Percentiles rank a stretch among this genome's conserved stretches.
Evolutionary conservation across 106 monocot species (phyloP).

Genomic region (Chionographis japonica): DNA sequence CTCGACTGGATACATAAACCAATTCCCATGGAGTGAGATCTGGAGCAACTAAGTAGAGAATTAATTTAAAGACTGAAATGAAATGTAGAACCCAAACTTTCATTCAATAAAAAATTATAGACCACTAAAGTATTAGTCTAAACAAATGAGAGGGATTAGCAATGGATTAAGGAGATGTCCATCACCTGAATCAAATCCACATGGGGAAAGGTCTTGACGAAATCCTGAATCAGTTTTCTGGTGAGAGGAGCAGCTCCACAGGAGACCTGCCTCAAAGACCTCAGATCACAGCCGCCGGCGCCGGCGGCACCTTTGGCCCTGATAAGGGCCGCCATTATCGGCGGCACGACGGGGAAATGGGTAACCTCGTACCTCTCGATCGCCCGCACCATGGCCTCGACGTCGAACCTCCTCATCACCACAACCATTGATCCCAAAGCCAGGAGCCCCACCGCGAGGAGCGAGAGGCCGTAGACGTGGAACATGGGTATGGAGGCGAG

Average conservation of each 20-base stretch:
- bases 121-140: too few species aligned
- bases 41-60: too few species aligned
- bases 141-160: too few species aligned
- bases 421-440: conserved; percentile 56
- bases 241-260: conserved; percentile 70
- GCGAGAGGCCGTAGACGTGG: conserved; percentile 66
- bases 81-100: too few species aligned
- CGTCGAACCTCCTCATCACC: conserved; percentile 62
- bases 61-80: too few species aligned
- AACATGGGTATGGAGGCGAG: conserved; percentile 75
- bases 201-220: conserved; percentile 43
- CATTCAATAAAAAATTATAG: too few species aligned
- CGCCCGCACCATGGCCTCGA: conserved; percentile 27
- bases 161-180: too few species aligned
- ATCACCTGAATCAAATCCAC: conserved; percentile 81
- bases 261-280: conserved; percentile 50
- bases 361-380: conserved; percentile 53
- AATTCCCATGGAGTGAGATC: background rate
- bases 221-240: conserved; percentile 32
- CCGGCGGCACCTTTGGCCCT: conserved; percentile 12
- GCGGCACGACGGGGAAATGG: conserved; percentile 62
- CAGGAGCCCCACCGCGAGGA: conserved; percentile 55
- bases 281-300: conserved; percentile 12
- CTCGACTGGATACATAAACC: too few species aligned
- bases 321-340: conserved; percentile 43